These are phyloP conservation scores for Mesotaenium endlicherianum DNA, from an alignment of 139 green algal species.

Conservation along the genomic window DNA sequence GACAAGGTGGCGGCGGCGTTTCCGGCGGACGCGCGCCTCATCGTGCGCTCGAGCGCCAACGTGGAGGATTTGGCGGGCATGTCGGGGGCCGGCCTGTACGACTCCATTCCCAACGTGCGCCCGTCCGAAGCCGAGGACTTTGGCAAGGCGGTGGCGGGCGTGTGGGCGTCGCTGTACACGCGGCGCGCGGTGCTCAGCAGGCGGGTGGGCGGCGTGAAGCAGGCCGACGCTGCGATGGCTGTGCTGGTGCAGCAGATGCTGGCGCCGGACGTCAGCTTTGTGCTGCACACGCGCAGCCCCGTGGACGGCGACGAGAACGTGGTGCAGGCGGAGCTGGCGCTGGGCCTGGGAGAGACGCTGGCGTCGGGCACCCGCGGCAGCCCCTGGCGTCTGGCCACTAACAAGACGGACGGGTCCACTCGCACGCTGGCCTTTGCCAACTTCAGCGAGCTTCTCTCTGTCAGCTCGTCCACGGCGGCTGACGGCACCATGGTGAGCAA, in stretches of 20 bases:
- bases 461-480: slow-evolving; percentile 36
- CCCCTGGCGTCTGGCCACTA: slow-evolving; percentile 80
- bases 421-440: slow-evolving; percentile 85
- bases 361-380: slow-evolving; percentile 81
- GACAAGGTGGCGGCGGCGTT: background rate
- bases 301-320: slow-evolving; percentile 48
- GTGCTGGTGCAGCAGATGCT: slow-evolving; percentile 81
- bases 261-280: slow-evolving; percentile 39
- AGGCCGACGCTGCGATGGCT: slow-evolving; percentile 79
- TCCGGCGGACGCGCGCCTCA: slow-evolving; percentile 53
- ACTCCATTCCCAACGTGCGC: slow-evolving; percentile 77
- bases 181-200: slow-evolving; percentile 79
- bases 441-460: slow-evolving; percentile 75
- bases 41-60: slow-evolving; percentile 82
- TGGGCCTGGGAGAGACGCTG: slow-evolving; percentile 89
- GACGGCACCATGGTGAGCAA: slow-evolving; percentile 33
- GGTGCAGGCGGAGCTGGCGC: slow-evolving; percentile 80
- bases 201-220: slow-evolving; percentile 59
- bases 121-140: slow-evolving; percentile 37
- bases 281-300: slow-evolving; percentile 54
- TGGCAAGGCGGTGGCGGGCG: slow-evolving; percentile 50
- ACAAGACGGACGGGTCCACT: slow-evolving; percentile 66
- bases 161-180: slow-evolving; percentile 92
- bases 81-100: slow-evolving; percentile 89
- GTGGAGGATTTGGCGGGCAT: slow-evolving; percentile 90